Conservation (phyloP, 2,329 filamentous ascomycete species). For the Trichoderma atrobrunneum region DNA sequence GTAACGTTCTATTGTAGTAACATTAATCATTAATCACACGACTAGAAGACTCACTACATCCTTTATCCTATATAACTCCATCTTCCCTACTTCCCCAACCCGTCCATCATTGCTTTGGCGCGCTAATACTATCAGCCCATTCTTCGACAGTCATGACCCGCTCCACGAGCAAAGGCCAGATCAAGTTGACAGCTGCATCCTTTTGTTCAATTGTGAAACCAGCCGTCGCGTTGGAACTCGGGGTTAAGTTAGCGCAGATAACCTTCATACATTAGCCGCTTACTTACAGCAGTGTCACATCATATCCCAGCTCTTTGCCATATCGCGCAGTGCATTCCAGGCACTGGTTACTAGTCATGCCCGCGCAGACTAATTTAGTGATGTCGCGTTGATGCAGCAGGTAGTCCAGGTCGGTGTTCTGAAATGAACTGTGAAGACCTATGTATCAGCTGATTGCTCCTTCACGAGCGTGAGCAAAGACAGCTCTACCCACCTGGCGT, state of each 20-base stretch:
- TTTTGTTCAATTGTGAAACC: not conserved
- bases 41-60: not conserved
- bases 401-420: not conserved
- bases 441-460: not conserved
- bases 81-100: not conserved
- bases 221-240: not conserved
- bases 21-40: not conserved
- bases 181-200: not conserved
- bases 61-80: not conserved
- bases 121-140: not conserved
- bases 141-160: not conserved
- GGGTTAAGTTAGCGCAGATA: not conserved
- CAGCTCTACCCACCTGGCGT: not conserved
- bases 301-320: constrained; percentile 10
- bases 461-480: not conserved
- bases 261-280: not conserved
- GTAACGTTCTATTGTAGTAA: not conserved
- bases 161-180: not conserved
- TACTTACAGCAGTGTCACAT: not conserved
- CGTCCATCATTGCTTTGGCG: not conserved
- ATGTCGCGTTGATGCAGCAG: constrained; percentile 9
- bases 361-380: constrained; percentile 19
- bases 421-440: not conserved
- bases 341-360: constrained; percentile 20
- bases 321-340: constrained; percentile 21